phyloP scores from a whole-genome alignment of 2,329 filamentous ascomycete genomes.

The Phialophora chinensis region DNA sequence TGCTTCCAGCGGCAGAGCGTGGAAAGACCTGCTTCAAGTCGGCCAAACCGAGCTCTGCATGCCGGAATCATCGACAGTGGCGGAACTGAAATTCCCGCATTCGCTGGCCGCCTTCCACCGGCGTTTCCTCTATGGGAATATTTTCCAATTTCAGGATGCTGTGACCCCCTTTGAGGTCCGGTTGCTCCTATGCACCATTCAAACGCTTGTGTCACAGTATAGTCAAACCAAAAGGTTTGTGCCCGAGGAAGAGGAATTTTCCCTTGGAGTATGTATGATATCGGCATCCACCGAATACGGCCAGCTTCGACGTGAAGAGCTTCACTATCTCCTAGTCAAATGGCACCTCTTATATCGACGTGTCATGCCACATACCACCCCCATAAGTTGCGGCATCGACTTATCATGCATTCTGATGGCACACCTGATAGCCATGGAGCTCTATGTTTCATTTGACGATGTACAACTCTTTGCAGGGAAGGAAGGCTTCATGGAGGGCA shows the following conservation, averaged over 20 bases:
- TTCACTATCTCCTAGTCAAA: neutral
- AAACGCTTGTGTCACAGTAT: slow-evolving; percentile 11
- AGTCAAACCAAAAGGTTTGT: slow-evolving; percentile 7
- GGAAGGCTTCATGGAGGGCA: slow-evolving; percentile 10
- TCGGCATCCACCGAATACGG: neutral
- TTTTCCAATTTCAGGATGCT: slow-evolving; percentile 12
- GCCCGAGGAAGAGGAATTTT: neutral
- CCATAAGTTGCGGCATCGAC: slow-evolving; percentile 5
- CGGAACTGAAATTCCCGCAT: neutral
- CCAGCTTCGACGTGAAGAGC: neutral
- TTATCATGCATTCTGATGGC: slow-evolving; percentile 10
- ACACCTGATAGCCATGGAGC: slow-evolving; percentile 12
- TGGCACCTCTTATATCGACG: neutral
- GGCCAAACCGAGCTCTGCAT: neutral
- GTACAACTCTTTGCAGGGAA: slow-evolving; percentile 12
- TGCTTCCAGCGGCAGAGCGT: neutral
- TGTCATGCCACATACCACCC: neutral
- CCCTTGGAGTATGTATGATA: neutral
- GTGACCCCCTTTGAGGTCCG: slow-evolving; percentile 11
- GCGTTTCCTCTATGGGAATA: slow-evolving; percentile 10
- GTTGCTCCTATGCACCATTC: slow-evolving; percentile 7
- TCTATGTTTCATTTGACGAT: slow-evolving; percentile 10
- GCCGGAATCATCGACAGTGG: neutral
- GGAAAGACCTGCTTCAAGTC: neutral
- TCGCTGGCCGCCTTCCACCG: slow-evolving; percentile 4